These are phyloP conservation scores for Metschnikowia sp. DNA, from an alignment of 805 yeast species.

Conservation along the genomic window DNA sequence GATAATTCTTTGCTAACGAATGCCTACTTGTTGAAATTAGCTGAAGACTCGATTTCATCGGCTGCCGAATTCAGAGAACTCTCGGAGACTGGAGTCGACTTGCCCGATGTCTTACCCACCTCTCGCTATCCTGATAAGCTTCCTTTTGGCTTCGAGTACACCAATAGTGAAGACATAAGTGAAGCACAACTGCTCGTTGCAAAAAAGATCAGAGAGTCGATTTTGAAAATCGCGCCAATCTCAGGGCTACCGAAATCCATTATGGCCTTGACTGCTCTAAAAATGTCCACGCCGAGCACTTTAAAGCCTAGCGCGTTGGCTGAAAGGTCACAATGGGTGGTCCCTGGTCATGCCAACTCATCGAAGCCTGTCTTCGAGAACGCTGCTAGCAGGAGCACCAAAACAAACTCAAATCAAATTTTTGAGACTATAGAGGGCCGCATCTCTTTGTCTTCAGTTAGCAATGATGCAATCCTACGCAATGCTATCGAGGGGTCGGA, in stretches of 20 bases:
- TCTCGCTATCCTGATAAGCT: slow-evolving; percentile 35
- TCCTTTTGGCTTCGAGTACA: slow-evolving; percentile 35
- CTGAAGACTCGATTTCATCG: slow-evolving; percentile 38
- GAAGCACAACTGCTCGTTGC: slow-evolving; percentile 38
- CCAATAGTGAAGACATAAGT: slow-evolving; percentile 32
- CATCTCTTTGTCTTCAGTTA: slow-evolving; percentile 29
- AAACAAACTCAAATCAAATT: slow-evolving; percentile 16
- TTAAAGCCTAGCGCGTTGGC: slow-evolving; percentile 19
- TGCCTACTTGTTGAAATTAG: slow-evolving; percentile 30
- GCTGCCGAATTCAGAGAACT: slow-evolving; percentile 38
- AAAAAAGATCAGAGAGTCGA: slow-evolving; percentile 65
- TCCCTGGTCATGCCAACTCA: slow-evolving; percentile 34
- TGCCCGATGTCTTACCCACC: slow-evolving; percentile 42
- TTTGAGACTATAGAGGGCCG: slow-evolving; percentile 43
- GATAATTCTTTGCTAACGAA: slow-evolving; percentile 32
- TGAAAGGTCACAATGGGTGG: slow-evolving; percentile 26
- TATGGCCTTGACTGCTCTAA: slow-evolving; percentile 66
- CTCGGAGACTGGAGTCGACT: slow-evolving; percentile 38
- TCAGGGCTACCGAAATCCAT: slow-evolving; percentile 84
- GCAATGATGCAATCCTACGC: slow-evolving; percentile 23
- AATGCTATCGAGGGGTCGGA: slow-evolving; percentile 49
- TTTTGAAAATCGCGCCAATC: slow-evolving; percentile 74
- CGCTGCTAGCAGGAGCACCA: slow-evolving; percentile 35
- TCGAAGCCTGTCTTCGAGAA: slow-evolving; percentile 40
- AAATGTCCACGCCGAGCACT: slow-evolving; percentile 58